Conservation (phyloP, 2,329 filamentous ascomycete species). For the Microdochium trichocladiopsis region DNA sequence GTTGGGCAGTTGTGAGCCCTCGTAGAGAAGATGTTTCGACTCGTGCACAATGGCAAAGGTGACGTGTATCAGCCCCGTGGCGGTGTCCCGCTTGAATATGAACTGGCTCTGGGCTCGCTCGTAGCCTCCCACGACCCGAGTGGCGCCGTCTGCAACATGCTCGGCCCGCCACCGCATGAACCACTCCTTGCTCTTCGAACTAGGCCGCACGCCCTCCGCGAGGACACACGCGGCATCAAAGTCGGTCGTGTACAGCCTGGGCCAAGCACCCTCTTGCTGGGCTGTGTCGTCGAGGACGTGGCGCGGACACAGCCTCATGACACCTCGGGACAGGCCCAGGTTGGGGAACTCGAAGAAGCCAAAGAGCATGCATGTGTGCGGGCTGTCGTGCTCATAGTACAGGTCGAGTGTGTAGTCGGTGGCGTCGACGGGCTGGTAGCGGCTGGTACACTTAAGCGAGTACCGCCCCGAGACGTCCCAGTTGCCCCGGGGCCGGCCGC, state of each 20-base stretch:
- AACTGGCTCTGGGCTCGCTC: conserved; percentile 5
- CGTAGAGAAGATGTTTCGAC: conserved; percentile 2
- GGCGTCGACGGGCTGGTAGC: conserved; percentile 4
- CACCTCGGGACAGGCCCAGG: conserved; percentile 1
- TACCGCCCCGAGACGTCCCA: conserved; percentile 6
- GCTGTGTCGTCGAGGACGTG: conserved; percentile 1
- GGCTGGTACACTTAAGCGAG: conserved; percentile 3
- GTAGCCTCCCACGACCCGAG: conserved; percentile 1
- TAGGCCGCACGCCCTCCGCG: conserved; percentile 3
- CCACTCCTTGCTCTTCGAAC: conserved; percentile 6
- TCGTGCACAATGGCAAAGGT: conserved; percentile 4
- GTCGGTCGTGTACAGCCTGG: conserved; percentile 1
- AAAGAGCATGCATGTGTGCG: conserved; percentile 4
- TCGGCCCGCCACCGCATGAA: conserved; percentile 5
- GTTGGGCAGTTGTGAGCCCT: neutral
- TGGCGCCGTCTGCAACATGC: neutral
- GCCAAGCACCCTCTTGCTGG: neutral
- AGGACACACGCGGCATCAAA: conserved; percentile 6
- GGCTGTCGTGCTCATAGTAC: conserved; percentile 4
- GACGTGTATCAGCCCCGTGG: conserved; percentile 1
- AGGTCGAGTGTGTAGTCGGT: conserved; percentile 5
- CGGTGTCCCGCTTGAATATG: conserved; percentile 2
- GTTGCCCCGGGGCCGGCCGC: neutral
- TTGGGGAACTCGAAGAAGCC: conserved; percentile 6
- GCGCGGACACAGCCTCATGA: conserved; percentile 5